Evolutionary conservation across 768 basidiomycete genomes (phyloP).

Genomic region (Naganishia friedmannii): DNA sequence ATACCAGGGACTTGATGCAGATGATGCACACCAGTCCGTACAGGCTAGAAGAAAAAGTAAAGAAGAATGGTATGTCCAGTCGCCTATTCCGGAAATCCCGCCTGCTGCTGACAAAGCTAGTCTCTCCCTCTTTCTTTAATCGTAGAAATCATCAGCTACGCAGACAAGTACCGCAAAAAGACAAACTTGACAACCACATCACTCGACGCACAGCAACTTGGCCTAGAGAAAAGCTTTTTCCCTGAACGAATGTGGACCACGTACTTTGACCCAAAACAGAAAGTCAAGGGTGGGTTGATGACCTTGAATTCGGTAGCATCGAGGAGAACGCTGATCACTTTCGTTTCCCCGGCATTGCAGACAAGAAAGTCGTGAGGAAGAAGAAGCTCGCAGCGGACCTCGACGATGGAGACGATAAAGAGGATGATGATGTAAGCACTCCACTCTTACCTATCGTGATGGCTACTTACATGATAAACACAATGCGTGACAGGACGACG

Average conservation of each 20-base stretch:
- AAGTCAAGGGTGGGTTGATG: conserved; percentile 23
- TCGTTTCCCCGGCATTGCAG: not conserved
- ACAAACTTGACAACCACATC: conserved; percentile 19
- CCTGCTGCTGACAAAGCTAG: not conserved
- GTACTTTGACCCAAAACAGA: conserved; percentile 28
- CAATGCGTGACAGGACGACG: conserved; percentile 1
- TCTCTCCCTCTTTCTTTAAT: not conserved
- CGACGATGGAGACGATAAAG: conserved; percentile 19
- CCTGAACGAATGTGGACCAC: conserved; percentile 27
- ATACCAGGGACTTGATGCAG: conserved; percentile 24
- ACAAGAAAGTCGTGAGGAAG: conserved; percentile 16
- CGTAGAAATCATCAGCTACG: conserved; percentile 24
- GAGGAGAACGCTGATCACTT: not conserved
- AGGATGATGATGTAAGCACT: conserved; percentile 17
- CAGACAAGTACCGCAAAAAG: conserved; percentile 28
- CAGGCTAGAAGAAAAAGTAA: conserved; percentile 11
- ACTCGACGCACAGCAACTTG: conserved; percentile 20
- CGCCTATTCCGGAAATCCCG: not conserved
- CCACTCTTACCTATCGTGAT: not conserved
- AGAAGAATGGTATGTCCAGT: conserved; percentile 23
- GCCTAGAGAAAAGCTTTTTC: conserved; percentile 28
- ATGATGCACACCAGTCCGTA: conserved; percentile 24
- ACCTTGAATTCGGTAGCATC: not conserved
- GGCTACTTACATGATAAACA: not conserved
- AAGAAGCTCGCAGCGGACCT: conserved; percentile 20